A percentile compares a stretch with the other conserved stretches of the same genome.
Conservation (phyloP, 2,329 filamentous ascomycete genomes). For the Ceratocystis variospora region DNA sequence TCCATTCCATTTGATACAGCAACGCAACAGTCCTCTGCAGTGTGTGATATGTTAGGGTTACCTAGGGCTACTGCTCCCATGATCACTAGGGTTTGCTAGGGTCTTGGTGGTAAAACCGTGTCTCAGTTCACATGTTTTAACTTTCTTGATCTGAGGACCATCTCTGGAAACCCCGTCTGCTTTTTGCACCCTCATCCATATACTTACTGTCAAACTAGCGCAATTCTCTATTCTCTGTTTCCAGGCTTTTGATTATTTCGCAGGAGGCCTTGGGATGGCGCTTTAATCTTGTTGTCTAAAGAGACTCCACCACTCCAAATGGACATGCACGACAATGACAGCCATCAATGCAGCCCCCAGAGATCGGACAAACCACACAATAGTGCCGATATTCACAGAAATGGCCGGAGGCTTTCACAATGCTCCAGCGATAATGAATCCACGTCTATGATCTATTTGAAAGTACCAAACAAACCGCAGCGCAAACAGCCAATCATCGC, state of each 20-base stretch:
- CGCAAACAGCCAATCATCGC: not conserved
- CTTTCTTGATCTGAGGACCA: not conserved
- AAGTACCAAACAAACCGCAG: not conserved
- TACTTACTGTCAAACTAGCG: not conserved
- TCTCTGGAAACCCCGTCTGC: not conserved
- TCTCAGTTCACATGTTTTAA: constrained; percentile 1
- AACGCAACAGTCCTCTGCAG: no score
- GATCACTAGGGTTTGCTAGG: no score
- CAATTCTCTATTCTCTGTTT: not conserved
- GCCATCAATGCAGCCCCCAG: not conserved
- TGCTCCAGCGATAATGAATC: not conserved
- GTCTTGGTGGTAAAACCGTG: not conserved
- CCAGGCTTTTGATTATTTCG: not conserved
- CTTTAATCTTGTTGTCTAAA: not conserved
- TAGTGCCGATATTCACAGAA: not conserved
- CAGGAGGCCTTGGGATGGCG: not conserved
- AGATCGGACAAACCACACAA: constrained; percentile 8
- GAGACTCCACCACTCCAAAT: not conserved
- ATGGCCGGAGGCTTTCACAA: not conserved
- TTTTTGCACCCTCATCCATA: not conserved
- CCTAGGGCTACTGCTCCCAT: no score
- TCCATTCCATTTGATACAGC: no score
- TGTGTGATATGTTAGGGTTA: no score
- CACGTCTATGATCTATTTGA: not conserved
- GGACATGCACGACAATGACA: not conserved